A percentile compares a stretch with the other conserved stretches of the same genome.
phyloP scores from a whole-genome alignment of 1,139 yeast genomes.

The Hyphopichia wangnamkhiaoensis region DNA sequence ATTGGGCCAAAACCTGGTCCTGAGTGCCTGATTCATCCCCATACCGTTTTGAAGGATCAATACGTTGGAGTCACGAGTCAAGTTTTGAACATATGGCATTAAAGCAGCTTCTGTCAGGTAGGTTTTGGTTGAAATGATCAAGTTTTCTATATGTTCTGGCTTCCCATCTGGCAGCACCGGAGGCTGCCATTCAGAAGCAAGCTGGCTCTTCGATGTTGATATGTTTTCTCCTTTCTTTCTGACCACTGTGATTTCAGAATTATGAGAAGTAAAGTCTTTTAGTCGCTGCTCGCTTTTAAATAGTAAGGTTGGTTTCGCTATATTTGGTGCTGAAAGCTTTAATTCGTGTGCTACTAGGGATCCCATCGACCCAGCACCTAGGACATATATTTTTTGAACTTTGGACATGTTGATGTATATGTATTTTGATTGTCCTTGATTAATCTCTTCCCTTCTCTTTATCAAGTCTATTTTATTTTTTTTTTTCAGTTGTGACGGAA shows the following conservation, averaged over 20 bases:
- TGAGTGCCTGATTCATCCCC: slow-evolving; percentile 62
- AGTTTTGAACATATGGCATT: slow-evolving; percentile 39
- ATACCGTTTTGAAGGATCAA: slow-evolving; percentile 78
- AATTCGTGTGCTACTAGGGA: slow-evolving; percentile 42
- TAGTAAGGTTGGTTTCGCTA: slow-evolving; percentile 35
- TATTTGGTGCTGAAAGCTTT: slow-evolving; percentile 24
- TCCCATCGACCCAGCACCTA: slow-evolving; percentile 52
- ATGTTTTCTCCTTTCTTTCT: slow-evolving; percentile 19
- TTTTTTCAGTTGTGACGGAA: too few relatives aligned
- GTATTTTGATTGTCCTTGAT: too few relatives aligned
- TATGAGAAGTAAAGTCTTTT: slow-evolving; percentile 32
- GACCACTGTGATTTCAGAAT: slow-evolving; percentile 18
- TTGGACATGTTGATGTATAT: too few relatives aligned
- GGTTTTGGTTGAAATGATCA: slow-evolving; percentile 66
- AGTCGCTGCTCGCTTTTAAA: slow-evolving; percentile 40
- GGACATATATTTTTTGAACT: slow-evolving; percentile 29
- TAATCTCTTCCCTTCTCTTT: too few relatives aligned
- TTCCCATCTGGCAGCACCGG: slow-evolving; percentile 5
- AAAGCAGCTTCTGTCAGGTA: slow-evolving; percentile 54
- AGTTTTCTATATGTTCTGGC: slow-evolving; percentile 47
- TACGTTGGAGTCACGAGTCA: slow-evolving; percentile 50
- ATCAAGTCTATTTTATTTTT: too few relatives aligned
- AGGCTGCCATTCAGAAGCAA: slow-evolving; percentile 5
- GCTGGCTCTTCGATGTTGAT: slow-evolving; percentile 9
- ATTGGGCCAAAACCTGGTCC: slow-evolving; percentile 56